These are phyloP conservation scores for Pelargonium nanum DNA, from an alignment of 345 rosid genomes.

Conservation along the genomic window DNA sequence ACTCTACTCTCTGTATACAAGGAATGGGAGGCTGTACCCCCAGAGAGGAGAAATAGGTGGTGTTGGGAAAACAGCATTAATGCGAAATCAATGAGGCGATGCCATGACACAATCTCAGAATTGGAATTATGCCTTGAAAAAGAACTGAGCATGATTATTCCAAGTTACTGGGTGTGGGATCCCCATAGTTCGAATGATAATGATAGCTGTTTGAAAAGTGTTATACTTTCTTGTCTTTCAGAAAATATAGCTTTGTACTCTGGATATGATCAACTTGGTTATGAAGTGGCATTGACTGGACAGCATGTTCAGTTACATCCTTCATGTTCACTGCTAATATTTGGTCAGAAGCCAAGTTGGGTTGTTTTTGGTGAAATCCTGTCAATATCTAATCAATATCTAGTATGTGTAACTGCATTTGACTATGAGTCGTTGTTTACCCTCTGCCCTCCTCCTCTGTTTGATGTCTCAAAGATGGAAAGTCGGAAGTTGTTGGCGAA, in stretches of 20 bases:
- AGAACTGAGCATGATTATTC: conserved; percentile 51
- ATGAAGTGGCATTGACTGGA: conserved; percentile 69
- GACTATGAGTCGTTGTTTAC: conserved; percentile 52
- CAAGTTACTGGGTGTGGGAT: conserved; percentile 59
- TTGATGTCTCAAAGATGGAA: conserved; percentile 46
- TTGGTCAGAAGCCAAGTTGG: conserved; percentile 74
- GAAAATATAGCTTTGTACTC: conserved; percentile 85
- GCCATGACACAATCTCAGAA: conserved; percentile 66
- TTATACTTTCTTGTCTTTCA: conserved; percentile 60
- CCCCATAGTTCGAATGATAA: conserved; percentile 31
- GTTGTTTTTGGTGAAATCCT: conserved; percentile 82
- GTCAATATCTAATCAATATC: conserved; percentile 41
- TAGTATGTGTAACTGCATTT: conserved; percentile 80
- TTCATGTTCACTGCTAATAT: conserved; percentile 68
- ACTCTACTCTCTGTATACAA: not conserved
- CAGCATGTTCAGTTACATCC: conserved; percentile 76
- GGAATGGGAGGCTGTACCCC: conserved; percentile 3
- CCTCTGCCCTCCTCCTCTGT: conserved; percentile 61
- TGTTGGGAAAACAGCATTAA: conserved; percentile 91
- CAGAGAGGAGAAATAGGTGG: conserved; percentile 54
- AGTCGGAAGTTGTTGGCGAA: conserved; percentile 42
- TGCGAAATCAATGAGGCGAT: conserved; percentile 88
- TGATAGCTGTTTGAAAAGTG: conserved; percentile 43
- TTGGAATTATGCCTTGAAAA: conserved; percentile 51
- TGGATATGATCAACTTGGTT: conserved; percentile 78